Base-by-base conservation (phyloP, 1,139 yeast species). In the Citeromyces hawaiiensis region DNA sequence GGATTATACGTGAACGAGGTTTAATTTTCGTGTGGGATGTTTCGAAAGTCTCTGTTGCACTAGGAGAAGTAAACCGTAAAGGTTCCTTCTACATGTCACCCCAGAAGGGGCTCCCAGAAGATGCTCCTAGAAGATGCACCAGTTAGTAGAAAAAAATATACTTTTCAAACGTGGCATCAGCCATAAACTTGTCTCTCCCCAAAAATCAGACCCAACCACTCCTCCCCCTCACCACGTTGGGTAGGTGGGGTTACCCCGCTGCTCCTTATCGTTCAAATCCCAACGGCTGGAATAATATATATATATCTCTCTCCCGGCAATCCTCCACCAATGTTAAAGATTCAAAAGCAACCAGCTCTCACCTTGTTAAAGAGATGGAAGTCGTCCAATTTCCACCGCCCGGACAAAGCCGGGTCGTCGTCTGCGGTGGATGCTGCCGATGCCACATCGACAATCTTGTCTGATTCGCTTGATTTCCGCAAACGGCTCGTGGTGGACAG, bases 401-500 rank as follows among this genome's bases (percentile, higher is more conserved):
- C 43, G 30, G 48, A 45, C 23, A 37, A 35, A 11, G 33, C 42
- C 8, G 47, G 45, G 10, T 45, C 48, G 3, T 14, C 33, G 14
- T 42, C 41, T 38, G 56, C 78, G 2, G 64, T 73, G 7, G 76
- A 72, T 39, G 80, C 82, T 3, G 83, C 83, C 9, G 86, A 78
- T 53, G 83, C 83, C 18, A 64, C 79, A 3, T 73, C 83, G 18
- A 76, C 85, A 4, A 66, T 76, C 14, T 51, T 75, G 42, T 72
- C 82, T 1, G 85, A 78, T 40, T 53, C 57, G 14, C 54, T 59
- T 21, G 66, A 62, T 38, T 61, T 61, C 39, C 56, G 56, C 34
- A 55, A 57, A 36, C 51, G 65, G 42, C 48, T 55, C 5, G 52
- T 51, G 37, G 53, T 55, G 15, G 52, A 52, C 38, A 17, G 21